Base-by-base conservation (phyloP, 345 rosid species). In the Xanthoceras sorbifolium region DNA sequence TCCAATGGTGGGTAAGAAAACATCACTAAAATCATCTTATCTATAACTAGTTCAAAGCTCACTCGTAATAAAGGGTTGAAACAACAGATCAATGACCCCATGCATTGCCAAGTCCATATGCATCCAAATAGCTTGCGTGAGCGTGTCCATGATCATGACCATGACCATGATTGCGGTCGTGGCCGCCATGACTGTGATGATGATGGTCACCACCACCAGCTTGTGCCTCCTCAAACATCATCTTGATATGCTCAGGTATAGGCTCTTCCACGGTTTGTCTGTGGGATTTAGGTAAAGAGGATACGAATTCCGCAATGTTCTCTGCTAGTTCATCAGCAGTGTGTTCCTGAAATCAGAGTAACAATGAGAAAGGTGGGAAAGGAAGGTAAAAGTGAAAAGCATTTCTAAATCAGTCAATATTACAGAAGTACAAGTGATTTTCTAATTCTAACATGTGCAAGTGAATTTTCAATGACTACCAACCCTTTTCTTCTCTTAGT, bases 321-420 rank as follows among this genome's bases (percentile, higher is more conserved):
- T 85, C 86, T 1, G 90, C 92, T 73, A 92, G 78, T 85, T 95
- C 94, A 34, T 82, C 83, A 1, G 93, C 87, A 78, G 69, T 77
- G 82, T 83, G 82, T 82, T 80, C 98, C 99, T 95, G 84, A 68
- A 61, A 80, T 73, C 69, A 82, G 50, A 64, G 65, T 60, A 55
- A 65, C 28, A 60, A 70, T 73, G 63, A 36, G 54, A 23, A 71
- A n/a, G 32, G 9, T 63, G 12, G 25, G 20, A 44, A 50, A 9
- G 42, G 20, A 5, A 9, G 12, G 12, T 20, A 17, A 42, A 28
- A 64, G 2, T 40, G 18, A 57, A 68, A 18, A 40, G 48, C 62
- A 29, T 31, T 59, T 52, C 67, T 66, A 42, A 34, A 29, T 52
- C 55, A 29, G 73, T 17, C 48, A 18, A 36, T 57, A 38, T 52